A percentile compares a stretch with the other conserved stretches of the same genome.
phyloP scores from a whole-genome alignment of 1,284 basidiomycete species.

The Moniliophthora roreri region DNA sequence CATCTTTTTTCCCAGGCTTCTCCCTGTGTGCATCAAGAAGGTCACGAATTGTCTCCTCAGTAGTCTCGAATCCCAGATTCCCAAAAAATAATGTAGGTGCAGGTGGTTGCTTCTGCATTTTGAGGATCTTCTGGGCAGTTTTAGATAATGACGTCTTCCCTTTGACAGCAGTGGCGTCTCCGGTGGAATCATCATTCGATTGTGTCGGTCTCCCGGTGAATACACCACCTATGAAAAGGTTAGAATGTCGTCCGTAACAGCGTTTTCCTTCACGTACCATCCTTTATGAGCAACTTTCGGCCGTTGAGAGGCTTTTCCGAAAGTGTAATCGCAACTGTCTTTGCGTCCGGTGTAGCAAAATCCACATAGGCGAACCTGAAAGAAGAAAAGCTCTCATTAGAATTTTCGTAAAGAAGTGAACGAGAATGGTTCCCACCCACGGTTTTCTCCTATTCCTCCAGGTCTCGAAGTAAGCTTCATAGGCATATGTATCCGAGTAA shows the following conservation, averaged over 20 bases:
- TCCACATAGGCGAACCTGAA: conserved; percentile 94
- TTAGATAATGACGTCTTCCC: conserved; percentile 56
- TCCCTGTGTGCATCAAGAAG: conserved; percentile 68
- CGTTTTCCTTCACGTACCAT: conserved; percentile 52
- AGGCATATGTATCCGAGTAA: conserved; percentile 76
- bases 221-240: conserved; percentile 56
- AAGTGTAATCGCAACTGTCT: conserved; percentile 72
- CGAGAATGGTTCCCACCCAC: conserved; percentile 49
- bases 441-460: conserved; percentile 56
- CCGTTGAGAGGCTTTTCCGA: conserved; percentile 87
- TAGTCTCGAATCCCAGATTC: conserved; percentile 86
- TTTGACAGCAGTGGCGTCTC: conserved; percentile 26
- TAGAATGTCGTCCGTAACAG: conserved; percentile 13
- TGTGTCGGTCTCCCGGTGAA: conserved; percentile 63
- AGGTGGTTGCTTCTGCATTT: conserved; percentile 80
- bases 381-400: conserved; percentile 2
- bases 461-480: conserved; percentile 48
- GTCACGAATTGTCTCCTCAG: conserved; percentile 72
- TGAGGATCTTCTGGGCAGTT: conserved; percentile 80
- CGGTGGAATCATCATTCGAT: conserved; percentile 27
- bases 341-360: conserved; percentile 78
- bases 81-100: conserved; percentile 86
- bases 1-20: conserved; percentile 25
- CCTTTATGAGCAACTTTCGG: conserved; percentile 90
- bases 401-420: conserved; percentile 5